phyloP scores from a whole-genome alignment of 305 asterid genomes.

The Solanum hybrid region DNA sequence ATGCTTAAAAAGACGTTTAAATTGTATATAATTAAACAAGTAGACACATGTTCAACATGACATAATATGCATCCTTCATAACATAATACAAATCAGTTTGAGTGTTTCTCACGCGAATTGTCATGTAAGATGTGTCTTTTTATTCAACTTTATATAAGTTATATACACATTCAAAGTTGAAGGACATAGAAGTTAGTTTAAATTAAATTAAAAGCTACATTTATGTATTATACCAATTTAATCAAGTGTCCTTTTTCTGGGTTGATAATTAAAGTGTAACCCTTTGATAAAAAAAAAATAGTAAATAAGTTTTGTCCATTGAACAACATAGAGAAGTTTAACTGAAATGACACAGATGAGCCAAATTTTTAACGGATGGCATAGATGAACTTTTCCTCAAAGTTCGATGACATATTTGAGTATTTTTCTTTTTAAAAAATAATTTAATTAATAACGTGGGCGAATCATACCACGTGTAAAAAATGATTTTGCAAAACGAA shows the following conservation, averaged over 20 bases:
- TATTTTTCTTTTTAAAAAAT: background rate
- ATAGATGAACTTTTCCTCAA: background rate
- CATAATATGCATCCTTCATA: background rate
- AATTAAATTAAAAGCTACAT: background rate
- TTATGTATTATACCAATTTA: background rate
- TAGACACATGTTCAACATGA: background rate
- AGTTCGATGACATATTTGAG: background rate
- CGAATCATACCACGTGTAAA: background rate
- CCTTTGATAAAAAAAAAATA: background rate
- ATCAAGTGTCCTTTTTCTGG: background rate
- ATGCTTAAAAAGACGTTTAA: background rate
- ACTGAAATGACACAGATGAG: background rate
- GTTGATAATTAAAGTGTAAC: background rate
- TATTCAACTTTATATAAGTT: background rate
- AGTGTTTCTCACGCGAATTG: background rate
- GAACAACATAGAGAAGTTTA: background rate
- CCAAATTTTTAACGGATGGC: rapidly evolving
- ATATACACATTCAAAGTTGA: background rate
- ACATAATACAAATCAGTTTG: background rate
- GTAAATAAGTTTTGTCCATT: background rate
- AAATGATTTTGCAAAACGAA: background rate
- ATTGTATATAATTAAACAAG: background rate
- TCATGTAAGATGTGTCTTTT: background rate
- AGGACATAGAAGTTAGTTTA: background rate
- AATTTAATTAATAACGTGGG: no score